Conservation (phyloP, 768 basidiomycete genomes). For the Xerocomellus dryophilus region DNA sequence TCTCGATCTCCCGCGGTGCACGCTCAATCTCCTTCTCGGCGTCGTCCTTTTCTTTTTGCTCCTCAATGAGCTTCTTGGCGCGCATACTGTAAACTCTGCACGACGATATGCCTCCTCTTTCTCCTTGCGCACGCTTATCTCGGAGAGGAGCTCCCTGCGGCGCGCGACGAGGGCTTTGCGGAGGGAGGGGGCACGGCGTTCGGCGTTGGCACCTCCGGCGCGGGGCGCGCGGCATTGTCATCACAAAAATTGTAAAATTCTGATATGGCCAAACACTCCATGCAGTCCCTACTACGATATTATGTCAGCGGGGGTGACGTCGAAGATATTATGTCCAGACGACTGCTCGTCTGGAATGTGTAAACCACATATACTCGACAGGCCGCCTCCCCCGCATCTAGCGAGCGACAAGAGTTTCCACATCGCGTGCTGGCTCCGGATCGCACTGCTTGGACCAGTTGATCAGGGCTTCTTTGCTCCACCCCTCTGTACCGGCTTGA, state of each 20-base stretch:
- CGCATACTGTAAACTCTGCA: constrained; percentile 64
- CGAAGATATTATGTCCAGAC: too few relatives aligned
- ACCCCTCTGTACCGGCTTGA: too few relatives aligned
- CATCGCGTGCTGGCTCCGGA: too few relatives aligned
- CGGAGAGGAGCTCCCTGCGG: constrained; percentile 79
- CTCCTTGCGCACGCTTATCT: constrained; percentile 81
- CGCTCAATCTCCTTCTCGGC: constrained; percentile 67
- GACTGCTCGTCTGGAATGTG: too few relatives aligned
- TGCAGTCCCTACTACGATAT: not conserved
- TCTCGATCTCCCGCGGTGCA: constrained; percentile 66
- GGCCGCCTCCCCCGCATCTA: too few relatives aligned
- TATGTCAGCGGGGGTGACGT: not conserved
- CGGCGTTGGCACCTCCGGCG: constrained; percentile 65
- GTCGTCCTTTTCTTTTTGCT: constrained; percentile 59
- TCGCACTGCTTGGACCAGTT: too few relatives aligned
- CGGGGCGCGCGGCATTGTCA: too few relatives aligned
- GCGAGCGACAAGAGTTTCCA: too few relatives aligned
- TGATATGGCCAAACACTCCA: not conserved
- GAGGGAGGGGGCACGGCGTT: constrained; percentile 73
- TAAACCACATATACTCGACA: too few relatives aligned
- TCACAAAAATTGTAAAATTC: not conserved
- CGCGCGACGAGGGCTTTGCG: constrained; percentile 80
- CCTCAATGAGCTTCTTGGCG: constrained; percentile 69
- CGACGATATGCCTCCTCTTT: constrained; percentile 81
- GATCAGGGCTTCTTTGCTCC: too few relatives aligned